A percentile compares a stretch with the other conserved stretches of the same genome.
phyloP scores from a whole-genome alignment of 2,329 filamentous ascomycete species.

The Aspergillus fumigatus region DNA sequence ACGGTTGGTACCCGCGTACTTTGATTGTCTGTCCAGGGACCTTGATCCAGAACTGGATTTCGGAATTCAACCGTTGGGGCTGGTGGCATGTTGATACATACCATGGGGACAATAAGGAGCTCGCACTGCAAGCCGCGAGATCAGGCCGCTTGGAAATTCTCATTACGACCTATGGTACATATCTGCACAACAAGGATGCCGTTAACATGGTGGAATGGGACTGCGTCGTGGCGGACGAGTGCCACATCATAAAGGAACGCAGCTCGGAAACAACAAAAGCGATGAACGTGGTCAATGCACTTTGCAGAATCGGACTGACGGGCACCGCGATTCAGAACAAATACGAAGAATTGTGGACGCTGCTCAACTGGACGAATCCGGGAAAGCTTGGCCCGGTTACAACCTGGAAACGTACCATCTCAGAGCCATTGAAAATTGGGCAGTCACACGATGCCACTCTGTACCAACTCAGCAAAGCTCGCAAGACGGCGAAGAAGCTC shows the following conservation, averaged over 20 bases:
- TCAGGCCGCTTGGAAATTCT: slow-evolving; percentile 80
- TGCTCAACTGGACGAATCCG: slow-evolving; percentile 94
- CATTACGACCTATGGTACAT: slow-evolving; percentile 91
- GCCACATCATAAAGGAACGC: slow-evolving; percentile 80
- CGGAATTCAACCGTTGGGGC: slow-evolving; percentile 83
- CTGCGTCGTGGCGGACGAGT: slow-evolving; percentile 90
- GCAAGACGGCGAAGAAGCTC: slow-evolving; percentile 77
- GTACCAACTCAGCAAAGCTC: slow-evolving; percentile 72
- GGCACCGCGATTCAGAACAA: slow-evolving; percentile 97
- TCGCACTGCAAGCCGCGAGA: slow-evolving; percentile 65
- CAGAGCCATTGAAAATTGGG: slow-evolving; percentile 74
- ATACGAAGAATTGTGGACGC: slow-evolving; percentile 94
- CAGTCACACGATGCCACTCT: slow-evolving; percentile 90
- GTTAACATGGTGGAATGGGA: slow-evolving; percentile 91
- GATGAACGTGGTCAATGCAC: slow-evolving; percentile 84
- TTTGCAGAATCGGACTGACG: slow-evolving; percentile 88
- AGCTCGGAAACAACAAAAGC: slow-evolving; percentile 73
- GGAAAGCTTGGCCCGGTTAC: slow-evolving; percentile 62
- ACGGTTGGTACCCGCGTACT: slow-evolving; percentile 75
- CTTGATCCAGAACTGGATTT: slow-evolving; percentile 85
- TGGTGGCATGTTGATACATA: slow-evolving; percentile 89
- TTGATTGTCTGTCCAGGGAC: slow-evolving; percentile 86
- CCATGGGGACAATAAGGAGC: slow-evolving; percentile 68
- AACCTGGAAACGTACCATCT: slow-evolving; percentile 76
- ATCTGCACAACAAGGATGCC: slow-evolving; percentile 67